Evolutionary conservation across 2,329 filamentous ascomycete genomes (phyloP), one percentile per base, ranked within the genome.

Genomic region (Colletotrichum destructivum): DNA sequence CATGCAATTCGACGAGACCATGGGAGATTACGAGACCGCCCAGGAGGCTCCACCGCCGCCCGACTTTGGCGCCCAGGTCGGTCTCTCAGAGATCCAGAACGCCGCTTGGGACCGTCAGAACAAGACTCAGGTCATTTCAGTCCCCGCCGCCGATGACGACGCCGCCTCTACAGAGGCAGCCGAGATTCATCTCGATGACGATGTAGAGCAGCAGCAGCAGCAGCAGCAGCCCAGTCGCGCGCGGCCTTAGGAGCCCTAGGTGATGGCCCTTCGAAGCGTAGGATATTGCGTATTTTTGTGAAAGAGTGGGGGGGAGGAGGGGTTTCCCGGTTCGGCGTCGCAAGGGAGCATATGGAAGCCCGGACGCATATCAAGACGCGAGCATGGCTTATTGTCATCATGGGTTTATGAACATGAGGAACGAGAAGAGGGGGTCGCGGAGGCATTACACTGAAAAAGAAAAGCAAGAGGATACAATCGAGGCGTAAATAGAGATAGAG

Each of bases 161-260:
- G 76, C 75, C 38, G 79, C 78, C 62, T 86, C 83, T 15, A 84
- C 85, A 42, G 84, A 85, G 51, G 86, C 86, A 8, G 79, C 85
- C 9, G 86, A 88, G 76, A 88, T 88, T 55, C 85, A 86, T 71
- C 76, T 88, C 23, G 84, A 85, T 51, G 84, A 84, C 57, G 81
- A 83, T 23, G 31, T 26, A 9, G 59, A 62, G 44, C 44, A 47
- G 65, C 79, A 82, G 15, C 60, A 62, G 44, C 44, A 47, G 65
- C 79, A 82, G 15, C 60, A 71, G n/a, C 71, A 64, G 6, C 64
- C 46, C 21, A 12, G 65, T 49, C 46, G 70, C 52, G 7, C 31
- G 12, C 52, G 31, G 42, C 42, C 66, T 16, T 70, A 70, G 61
- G 46, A 40, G 42, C 35, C 54, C 42, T 23, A 38, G 40, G 12